A percentile compares a stretch with the other conserved stretches of the same genome.
Evolutionary conservation across 2,329 filamentous ascomycete genomes (phyloP).

Genomic region (Fusarium circinatum): DNA sequence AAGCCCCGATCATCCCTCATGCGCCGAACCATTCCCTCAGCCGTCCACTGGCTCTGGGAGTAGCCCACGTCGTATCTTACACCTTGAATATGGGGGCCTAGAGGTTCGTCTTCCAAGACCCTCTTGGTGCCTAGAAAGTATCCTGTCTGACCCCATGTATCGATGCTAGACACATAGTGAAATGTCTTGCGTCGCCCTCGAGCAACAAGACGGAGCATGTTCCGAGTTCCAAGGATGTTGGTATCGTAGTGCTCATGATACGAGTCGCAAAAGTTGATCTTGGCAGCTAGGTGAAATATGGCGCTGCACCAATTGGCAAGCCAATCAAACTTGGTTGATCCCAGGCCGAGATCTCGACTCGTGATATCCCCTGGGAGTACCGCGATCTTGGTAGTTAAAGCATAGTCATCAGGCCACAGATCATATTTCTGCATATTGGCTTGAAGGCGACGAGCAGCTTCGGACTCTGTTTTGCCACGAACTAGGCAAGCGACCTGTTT

Average conservation of each 20-base stretch:
- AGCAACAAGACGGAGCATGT: neutral
- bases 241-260: slow-evolving; percentile 2
- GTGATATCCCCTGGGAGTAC: neutral
- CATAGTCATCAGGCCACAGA: neutral
- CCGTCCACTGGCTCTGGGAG: slow-evolving; percentile 1
- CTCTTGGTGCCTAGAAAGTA: slow-evolving; percentile 1
- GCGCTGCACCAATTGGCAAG: neutral
- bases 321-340: neutral
- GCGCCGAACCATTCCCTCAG: neutral
- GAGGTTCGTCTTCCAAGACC: neutral
- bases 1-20: neutral
- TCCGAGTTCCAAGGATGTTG: neutral
- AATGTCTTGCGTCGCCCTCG: neutral
- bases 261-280: slow-evolving; percentile 2
- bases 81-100: neutral
- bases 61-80: neutral
- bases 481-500: neutral
- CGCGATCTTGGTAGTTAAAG: neutral
- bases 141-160: slow-evolving; percentile 2
- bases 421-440: slow-evolving; percentile 1
- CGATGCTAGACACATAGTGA: slow-evolving; percentile 4
- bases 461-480: neutral
- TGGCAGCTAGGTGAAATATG: slow-evolving; percentile 4
- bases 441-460: neutral
- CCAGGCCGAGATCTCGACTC: neutral